phyloP scores from a whole-genome alignment of 495 filamentous ascomycete species.

The Podospora comata region DNA sequence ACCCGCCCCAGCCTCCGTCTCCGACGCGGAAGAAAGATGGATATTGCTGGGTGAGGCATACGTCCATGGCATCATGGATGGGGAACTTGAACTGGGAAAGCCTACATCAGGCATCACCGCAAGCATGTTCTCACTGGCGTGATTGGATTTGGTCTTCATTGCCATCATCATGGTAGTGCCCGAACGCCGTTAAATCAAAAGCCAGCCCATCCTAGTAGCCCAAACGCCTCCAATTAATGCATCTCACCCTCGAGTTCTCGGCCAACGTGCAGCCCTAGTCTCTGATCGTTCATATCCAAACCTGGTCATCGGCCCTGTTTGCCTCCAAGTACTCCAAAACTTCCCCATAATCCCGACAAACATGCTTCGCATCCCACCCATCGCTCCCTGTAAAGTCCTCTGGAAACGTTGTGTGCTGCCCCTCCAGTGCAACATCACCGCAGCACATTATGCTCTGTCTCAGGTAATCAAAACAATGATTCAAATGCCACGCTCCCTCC shows the following conservation, averaged over 20 bases:
- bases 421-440: constrained; percentile 45
- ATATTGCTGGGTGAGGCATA: constrained; percentile 1
- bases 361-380: constrained; percentile 49
- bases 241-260: no score
- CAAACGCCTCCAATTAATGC: not conserved
- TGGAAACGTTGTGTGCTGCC: constrained; percentile 43
- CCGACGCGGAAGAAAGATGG: not conserved
- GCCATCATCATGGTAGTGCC: not conserved
- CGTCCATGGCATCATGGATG: constrained; percentile 8
- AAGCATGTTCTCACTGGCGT: not conserved
- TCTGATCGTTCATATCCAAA: constrained; percentile 35
- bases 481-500: constrained; percentile 44
- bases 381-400: constrained; percentile 40
- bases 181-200: not conserved
- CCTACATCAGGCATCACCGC: not conserved
- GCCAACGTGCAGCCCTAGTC: no score
- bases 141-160: not conserved
- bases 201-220: not conserved
- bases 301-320: constrained; percentile 39
- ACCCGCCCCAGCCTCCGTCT: not conserved
- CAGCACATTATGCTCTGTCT: constrained; percentile 49
- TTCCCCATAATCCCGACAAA: constrained; percentile 42
- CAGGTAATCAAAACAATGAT: constrained; percentile 49
- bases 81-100: not conserved
- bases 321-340: constrained; percentile 38